Conservation (phyloP, 2,329 filamentous ascomycete species). For the Trichoderma afroharzianum region DNA sequence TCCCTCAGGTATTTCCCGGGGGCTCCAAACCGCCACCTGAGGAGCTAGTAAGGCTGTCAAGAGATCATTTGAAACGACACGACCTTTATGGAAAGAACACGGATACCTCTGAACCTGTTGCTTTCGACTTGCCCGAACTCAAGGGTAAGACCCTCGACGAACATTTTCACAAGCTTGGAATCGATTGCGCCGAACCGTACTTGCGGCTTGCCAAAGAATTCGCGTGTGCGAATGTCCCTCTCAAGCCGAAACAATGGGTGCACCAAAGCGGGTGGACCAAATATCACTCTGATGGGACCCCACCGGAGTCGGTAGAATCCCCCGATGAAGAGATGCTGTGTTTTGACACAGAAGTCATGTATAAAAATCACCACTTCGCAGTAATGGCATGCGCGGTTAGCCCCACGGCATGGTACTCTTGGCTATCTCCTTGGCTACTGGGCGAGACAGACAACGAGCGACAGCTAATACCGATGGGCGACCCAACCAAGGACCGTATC, state of each 20-base stretch:
- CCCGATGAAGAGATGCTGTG: conserved; percentile 80
- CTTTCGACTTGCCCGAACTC: conserved; percentile 77
- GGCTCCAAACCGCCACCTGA: conserved; percentile 54
- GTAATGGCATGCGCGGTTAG: conserved; percentile 96
- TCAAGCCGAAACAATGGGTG: conserved; percentile 68
- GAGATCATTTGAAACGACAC: conserved; percentile 78
- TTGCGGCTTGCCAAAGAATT: conserved; percentile 72
- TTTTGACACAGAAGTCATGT: conserved; percentile 97
- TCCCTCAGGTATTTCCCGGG: conserved; percentile 74
- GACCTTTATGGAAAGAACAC: conserved; percentile 88
- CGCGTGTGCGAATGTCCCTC: conserved; percentile 56
- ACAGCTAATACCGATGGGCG: conserved; percentile 84
- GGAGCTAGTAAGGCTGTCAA: conserved; percentile 74
- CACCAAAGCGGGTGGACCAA: conserved; percentile 88
- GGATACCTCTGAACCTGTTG: conserved; percentile 70
- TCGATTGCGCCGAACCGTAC: conserved; percentile 84
- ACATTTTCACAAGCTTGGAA: conserved; percentile 85
- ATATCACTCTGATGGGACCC: conserved; percentile 70
- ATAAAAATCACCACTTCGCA: conserved; percentile 85
- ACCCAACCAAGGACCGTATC: conserved; percentile 67
- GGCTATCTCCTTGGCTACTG: conserved; percentile 93
- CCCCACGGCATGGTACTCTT: conserved; percentile 90
- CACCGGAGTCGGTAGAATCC: conserved; percentile 64
- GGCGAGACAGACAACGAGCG: conserved; percentile 72
- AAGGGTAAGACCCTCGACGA: conserved; percentile 83